Conservation (phyloP, 2,329 filamentous ascomycete species). For the Fusarium armeniacum region DNA sequence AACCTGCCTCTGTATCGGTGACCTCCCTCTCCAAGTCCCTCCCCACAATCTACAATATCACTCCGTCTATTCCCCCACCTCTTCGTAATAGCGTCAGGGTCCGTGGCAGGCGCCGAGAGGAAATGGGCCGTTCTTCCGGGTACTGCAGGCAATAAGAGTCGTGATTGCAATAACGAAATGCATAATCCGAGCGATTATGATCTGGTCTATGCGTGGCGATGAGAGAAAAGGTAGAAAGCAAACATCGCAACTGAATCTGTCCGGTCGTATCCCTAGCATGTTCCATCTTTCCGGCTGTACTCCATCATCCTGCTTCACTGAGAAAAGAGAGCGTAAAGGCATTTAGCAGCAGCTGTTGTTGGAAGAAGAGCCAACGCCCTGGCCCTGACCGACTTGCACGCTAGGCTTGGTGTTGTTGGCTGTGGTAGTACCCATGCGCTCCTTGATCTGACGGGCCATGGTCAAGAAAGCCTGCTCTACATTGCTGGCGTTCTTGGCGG, state of each 20-base stretch:
- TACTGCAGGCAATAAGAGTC: constrained; percentile 35
- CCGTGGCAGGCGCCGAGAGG: constrained; percentile 30
- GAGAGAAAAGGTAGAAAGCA: constrained; percentile 44
- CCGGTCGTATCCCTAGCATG: constrained; percentile 51
- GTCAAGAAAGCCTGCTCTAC: constrained; percentile 99
- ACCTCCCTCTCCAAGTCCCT: constrained; percentile 23
- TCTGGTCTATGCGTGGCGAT: constrained; percentile 56
- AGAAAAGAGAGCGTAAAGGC: constrained; percentile 38
- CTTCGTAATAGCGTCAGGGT: constrained; percentile 15
- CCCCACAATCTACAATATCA: constrained; percentile 29
- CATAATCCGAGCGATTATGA: constrained; percentile 54
- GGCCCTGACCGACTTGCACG: constrained; percentile 94
- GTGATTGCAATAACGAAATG: constrained; percentile 41
- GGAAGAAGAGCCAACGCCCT: constrained; percentile 90
- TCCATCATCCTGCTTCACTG: constrained; percentile 50
- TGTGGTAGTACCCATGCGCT: constrained; percentile 97
- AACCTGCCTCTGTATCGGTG: constrained; percentile 37
- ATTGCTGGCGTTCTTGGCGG: constrained; percentile 99
- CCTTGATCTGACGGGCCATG: constrained; percentile 99
- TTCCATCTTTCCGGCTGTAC: constrained; percentile 47
- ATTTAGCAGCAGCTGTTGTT: constrained; percentile 91
- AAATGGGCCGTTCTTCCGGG: constrained; percentile 36
- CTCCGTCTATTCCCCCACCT: constrained; percentile 23
- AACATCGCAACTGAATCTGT: constrained; percentile 52
- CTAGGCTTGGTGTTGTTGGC: constrained; percentile 98